Percentiles rank a stretch among this genome's conserved stretches.
Conservation (phyloP, 306 rosid species). For the Cyamopsis tetragonoloba region DNA sequence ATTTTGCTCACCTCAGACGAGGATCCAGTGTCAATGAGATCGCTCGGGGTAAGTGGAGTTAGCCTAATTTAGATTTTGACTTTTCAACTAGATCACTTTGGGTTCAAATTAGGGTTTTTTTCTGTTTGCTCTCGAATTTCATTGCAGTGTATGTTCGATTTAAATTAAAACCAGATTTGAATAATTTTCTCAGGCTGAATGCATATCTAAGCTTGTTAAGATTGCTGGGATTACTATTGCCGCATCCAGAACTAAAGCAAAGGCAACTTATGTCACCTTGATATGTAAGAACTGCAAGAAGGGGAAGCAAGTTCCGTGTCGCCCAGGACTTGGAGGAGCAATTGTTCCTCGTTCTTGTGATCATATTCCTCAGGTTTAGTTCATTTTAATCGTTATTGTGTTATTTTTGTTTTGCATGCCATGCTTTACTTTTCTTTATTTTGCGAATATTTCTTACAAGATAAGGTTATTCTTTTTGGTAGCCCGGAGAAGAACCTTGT, state of each 20-base stretch:
- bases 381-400: not conserved
- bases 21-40: constrained; percentile 74
- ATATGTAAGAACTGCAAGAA: constrained; percentile 88
- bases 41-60: constrained; percentile 65
- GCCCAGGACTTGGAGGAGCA: constrained; percentile 99
- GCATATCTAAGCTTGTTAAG: constrained; percentile 79
- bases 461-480: constrained; percentile 12
- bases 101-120: not conserved
- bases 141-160: no score
- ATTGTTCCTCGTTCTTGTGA: constrained; percentile 91
- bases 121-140: not conserved
- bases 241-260: constrained; percentile 94
- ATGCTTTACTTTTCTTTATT: not conserved
- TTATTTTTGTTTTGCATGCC: not conserved
- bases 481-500: constrained; percentile 97
- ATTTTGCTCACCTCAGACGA: constrained; percentile 84
- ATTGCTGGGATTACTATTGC: constrained; percentile 92
- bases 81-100: not conserved
- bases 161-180: no score
- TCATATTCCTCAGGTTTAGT: constrained; percentile 84
- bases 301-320: constrained; percentile 73
- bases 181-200: constrained; percentile 80
- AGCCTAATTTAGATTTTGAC: not conserved
- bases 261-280: constrained; percentile 89
- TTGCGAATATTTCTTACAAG: not conserved